Base-by-base conservation (phyloP, 2,329 filamentous ascomycete species). In the Curvularia sp. region DNA sequence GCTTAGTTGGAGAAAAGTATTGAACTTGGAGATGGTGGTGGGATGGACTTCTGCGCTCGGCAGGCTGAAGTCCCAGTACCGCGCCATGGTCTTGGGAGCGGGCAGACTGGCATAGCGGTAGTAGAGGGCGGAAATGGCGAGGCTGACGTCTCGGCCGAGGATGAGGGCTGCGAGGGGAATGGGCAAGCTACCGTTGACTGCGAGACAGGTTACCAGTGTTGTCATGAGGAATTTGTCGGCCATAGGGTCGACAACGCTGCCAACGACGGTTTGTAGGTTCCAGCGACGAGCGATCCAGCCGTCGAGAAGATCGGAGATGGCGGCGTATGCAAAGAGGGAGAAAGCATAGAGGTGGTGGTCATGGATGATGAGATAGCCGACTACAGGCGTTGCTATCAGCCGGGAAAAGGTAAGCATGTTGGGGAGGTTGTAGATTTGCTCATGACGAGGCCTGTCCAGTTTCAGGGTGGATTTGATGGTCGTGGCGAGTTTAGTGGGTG, bases 211-310 rank as follows among this genome's bases (percentile, higher is more conserved):
- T 0, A 94, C 96, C 69, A 96, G 79, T 57, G 97, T 88, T 0
- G 94, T 97, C 95, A 99, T 98, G 64, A 99, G 85, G 8, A 88
- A 86, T 81, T 99, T 99, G 79, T 99, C 95, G 3, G 95, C 95
- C 90, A 97, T 95, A 5, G 95, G 95, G 43, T 76, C 72, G 62
- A 99, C 92, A 30, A 99, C 88, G 54, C 92, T 96, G 54, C 95
- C 95, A 9, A 98, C 92, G 1, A 99, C 94, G 0, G 95, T 98
- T 77, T 95, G 90, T 57, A 92, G 84, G 50, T 94, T 89, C 88
- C 90, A 98, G 60, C 84, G 86, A 41, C 95, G 87, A 26, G 95
- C 95, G 69, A 99, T 95, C 85, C 89, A 98, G 57, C 95, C 95
- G 75, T 99, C 95, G 2, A 98, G 85, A 6, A 97, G 83, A 74